Percentiles rank a stretch among this genome's conserved stretches.
Evolutionary conservation across 345 rosid genomes (phyloP).

Genomic region (Acer campestre): DNA sequence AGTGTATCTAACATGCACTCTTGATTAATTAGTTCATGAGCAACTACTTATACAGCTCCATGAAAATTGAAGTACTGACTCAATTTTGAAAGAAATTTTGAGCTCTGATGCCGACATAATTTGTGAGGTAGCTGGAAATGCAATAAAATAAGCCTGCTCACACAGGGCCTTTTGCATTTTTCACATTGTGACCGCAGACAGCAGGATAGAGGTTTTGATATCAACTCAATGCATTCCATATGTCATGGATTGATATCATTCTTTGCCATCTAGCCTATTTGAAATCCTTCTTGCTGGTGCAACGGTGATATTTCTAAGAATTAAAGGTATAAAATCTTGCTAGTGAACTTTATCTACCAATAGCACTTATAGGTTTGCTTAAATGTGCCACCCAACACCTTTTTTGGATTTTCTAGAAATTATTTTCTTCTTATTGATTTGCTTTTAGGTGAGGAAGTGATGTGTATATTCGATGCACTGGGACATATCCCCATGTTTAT

Average conservation of each 20-base stretch:
- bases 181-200: neutral
- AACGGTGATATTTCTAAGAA: neutral
- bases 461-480: neutral
- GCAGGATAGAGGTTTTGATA: neutral
- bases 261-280: neutral
- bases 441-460: neutral
- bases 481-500: neutral
- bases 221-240: neutral
- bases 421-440: neutral
- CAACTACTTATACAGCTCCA: slow-evolving; percentile 1
- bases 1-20: neutral
- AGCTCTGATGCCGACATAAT: neutral
- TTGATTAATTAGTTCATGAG: neutral
- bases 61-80: neutral
- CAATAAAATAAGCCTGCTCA: slow-evolving; percentile 7
- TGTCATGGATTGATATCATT: neutral
- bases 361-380: neutral
- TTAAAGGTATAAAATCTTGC: neutral
- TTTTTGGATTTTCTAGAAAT: neutral
- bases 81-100: neutral
- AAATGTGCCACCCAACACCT: neutral
- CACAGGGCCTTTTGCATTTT: neutral
- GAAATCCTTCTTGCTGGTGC: neutral
- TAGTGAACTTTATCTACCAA: neutral
- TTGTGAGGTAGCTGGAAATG: neutral